phyloP scores from a whole-genome alignment of 352 stramenopile genomes.

The Phytophthora citrophthora region DNA sequence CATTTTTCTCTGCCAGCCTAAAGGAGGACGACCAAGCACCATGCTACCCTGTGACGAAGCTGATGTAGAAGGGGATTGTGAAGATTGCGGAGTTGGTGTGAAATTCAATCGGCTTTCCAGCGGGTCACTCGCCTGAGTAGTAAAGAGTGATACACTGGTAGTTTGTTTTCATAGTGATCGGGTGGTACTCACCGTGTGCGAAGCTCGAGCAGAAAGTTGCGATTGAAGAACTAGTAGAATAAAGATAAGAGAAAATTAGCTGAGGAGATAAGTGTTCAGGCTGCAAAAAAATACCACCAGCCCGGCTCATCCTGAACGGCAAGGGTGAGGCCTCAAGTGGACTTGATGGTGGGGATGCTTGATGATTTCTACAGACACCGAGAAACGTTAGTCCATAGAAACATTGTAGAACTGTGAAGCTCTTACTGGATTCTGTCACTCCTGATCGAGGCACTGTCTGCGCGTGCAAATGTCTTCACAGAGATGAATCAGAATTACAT shows the following conservation, averaged over 20 bases:
- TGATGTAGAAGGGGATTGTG: conserved; percentile 34
- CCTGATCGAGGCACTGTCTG: conserved; percentile 1
- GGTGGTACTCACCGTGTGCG: conserved; percentile 2
- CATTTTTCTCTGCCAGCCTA: conserved; percentile 52
- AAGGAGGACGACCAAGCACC: conserved; percentile 37
- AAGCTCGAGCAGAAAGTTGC: conserved; percentile 19
- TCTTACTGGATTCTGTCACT: conserved; percentile 16
- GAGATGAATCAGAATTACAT: conserved; percentile 6
- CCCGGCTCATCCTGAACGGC: conserved; percentile 42
- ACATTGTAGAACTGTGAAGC: not conserved
- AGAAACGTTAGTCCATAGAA: conserved; percentile 7
- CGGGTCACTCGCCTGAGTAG: not conserved
- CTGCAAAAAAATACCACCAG: conserved; percentile 29
- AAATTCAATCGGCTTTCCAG: not conserved
- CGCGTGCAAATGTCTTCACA: conserved; percentile 14
- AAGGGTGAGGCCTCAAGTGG: conserved; percentile 20
- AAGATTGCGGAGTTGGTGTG: conserved; percentile 11
- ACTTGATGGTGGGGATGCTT: conserved; percentile 7
- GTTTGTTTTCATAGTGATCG: not conserved
- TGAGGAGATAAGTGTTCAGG: not conserved
- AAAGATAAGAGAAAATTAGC: conserved; percentile 1
- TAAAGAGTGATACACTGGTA: conserved; percentile 2
- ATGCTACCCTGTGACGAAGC: conserved; percentile 53
- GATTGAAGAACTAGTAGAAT: conserved; percentile 33
- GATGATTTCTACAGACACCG: conserved; percentile 3